A percentile compares a stretch with the other conserved stretches of the same genome.
Evolutionary conservation across 148 eudicot species (phyloP).

Genomic region (Tetragonia tetragonoides): DNA sequence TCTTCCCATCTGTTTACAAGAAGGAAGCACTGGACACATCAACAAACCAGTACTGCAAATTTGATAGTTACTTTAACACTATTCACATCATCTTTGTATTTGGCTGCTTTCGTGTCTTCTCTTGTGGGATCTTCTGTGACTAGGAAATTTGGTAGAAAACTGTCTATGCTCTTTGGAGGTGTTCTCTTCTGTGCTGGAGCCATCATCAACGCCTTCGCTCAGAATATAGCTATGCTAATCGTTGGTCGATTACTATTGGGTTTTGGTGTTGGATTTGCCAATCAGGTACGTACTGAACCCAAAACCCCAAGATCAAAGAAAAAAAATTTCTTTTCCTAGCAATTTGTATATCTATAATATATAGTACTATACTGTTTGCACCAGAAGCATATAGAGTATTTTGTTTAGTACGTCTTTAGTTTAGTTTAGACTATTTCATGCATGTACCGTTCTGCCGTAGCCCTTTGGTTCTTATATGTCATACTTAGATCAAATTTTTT

Average conservation of each 20-base stretch:
- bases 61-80: slow-evolving; percentile 28
- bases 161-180: slow-evolving; percentile 41
- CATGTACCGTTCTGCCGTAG: too few relatives aligned
- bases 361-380: too few relatives aligned
- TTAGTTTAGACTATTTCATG: too few relatives aligned
- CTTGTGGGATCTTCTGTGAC: slow-evolving; percentile 30
- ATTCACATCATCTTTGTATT: slow-evolving; percentile 46
- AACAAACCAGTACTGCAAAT: slow-evolving; percentile 44
- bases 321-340: too few relatives aligned
- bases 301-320: too few relatives aligned
- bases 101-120: slow-evolving; percentile 42
- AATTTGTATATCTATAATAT: too few relatives aligned
- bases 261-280: slow-evolving; percentile 42
- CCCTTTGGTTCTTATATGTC: too few relatives aligned
- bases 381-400: too few relatives aligned
- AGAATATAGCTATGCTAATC: slow-evolving; percentile 35
- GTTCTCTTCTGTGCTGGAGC: slow-evolving; percentile 36
- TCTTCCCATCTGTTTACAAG: slow-evolving; percentile 3
- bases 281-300: slow-evolving; percentile 31
- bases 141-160: slow-evolving; percentile 28
- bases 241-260: slow-evolving; percentile 40
- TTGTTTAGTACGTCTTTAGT: too few relatives aligned
- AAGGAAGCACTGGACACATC: slow-evolving; percentile 5
- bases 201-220: slow-evolving; percentile 29
- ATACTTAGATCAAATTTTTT: too few relatives aligned